phyloP scores from a whole-genome alignment of 495 filamentous ascomycete species.

The Cairneyella variabilis region DNA sequence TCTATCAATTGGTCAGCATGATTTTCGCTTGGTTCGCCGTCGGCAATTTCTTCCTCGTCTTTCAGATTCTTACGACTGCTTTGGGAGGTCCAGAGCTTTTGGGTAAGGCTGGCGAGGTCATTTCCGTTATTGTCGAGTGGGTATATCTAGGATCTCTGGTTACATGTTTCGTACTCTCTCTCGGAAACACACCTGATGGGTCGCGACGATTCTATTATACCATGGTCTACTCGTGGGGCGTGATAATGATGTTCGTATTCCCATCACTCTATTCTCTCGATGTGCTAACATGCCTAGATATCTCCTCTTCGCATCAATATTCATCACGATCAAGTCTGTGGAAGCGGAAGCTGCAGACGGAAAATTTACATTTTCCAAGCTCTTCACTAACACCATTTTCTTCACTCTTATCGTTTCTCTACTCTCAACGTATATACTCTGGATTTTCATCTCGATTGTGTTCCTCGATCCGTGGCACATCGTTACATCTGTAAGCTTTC shows the following conservation, averaged over 20 bases:
- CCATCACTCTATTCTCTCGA: slow-evolving; percentile 65
- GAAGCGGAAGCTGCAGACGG: slow-evolving; percentile 45
- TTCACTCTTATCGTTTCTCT: slow-evolving; percentile 63
- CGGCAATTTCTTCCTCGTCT: slow-evolving; percentile 24
- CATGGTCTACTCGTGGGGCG: slow-evolving; percentile 58
- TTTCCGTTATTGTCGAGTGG: slow-evolving; percentile 82
- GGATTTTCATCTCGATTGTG: slow-evolving; percentile 90
- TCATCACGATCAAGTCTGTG: slow-evolving; percentile 50
- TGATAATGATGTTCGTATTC: slow-evolving; percentile 94
- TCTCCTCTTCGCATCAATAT: slow-evolving; percentile 76
- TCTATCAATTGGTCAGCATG: slow-evolving; percentile 85
- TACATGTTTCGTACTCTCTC: slow-evolving; percentile 92
- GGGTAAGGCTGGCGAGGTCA: slow-evolving; percentile 70
- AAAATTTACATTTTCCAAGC: slow-evolving; percentile 85
- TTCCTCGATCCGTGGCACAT: slow-evolving; percentile 99
- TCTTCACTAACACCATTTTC: slow-evolving; percentile 16
- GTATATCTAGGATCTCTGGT: slow-evolving; percentile 78
- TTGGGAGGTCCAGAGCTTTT: slow-evolving; percentile 77
- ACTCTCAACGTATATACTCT: slow-evolving; percentile 81
- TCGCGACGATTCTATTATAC: slow-evolving; percentile 84
- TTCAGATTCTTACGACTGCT: slow-evolving; percentile 76
- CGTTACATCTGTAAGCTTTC: slow-evolving; percentile 79
- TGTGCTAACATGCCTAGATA: slow-evolving; percentile 47
- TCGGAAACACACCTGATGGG: slow-evolving; percentile 95
- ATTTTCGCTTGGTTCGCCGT: slow-evolving; percentile 97